phyloP scores from a whole-genome alignment of 2,329 filamentous ascomycete genomes.

The Hymenoscyphus albidus region DNA sequence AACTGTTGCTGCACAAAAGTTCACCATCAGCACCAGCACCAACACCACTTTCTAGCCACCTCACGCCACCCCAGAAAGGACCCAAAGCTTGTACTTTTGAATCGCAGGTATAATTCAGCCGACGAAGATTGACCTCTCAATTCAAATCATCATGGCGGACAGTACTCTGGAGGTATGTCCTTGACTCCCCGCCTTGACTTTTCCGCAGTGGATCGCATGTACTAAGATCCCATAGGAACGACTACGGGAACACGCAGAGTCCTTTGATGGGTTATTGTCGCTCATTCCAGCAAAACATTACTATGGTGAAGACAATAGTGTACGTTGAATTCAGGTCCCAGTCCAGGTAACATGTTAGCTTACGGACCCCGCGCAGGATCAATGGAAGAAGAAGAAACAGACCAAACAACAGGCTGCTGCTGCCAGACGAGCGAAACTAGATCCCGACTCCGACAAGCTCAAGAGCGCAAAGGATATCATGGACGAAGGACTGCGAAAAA shows the following conservation, averaged over 20 bases:
- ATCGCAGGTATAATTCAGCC: neutral
- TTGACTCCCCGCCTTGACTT: conserved; percentile 24
- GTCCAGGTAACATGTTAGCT: conserved; percentile 12
- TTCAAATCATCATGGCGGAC: conserved; percentile 31
- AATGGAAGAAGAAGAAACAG: conserved; percentile 95
- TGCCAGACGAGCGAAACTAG: conserved; percentile 82
- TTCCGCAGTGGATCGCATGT: conserved; percentile 9
- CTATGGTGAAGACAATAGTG: conserved; percentile 65
- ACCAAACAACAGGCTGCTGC: conserved; percentile 82
- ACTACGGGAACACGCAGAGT: conserved; percentile 43
- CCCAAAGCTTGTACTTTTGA: neutral
- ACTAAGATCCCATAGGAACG: conserved; percentile 42
- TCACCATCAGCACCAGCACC: neutral
- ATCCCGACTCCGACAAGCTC: conserved; percentile 78
- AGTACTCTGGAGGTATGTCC: conserved; percentile 32
- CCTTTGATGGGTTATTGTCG: conserved; percentile 55
- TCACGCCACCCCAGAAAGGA: conserved; percentile 7
- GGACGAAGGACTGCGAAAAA: conserved; percentile 78
- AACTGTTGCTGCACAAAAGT: neutral
- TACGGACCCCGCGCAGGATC: conserved; percentile 55
- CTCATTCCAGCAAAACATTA: conserved; percentile 70
- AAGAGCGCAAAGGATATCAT: conserved; percentile 82
- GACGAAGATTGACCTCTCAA: neutral
- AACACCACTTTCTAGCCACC: neutral
- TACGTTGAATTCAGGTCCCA: conserved; percentile 40